These are phyloP conservation scores for Fusarium sp. DNA, from an alignment of 2,329 filamentous ascomycete species.

Conservation along the genomic window DNA sequence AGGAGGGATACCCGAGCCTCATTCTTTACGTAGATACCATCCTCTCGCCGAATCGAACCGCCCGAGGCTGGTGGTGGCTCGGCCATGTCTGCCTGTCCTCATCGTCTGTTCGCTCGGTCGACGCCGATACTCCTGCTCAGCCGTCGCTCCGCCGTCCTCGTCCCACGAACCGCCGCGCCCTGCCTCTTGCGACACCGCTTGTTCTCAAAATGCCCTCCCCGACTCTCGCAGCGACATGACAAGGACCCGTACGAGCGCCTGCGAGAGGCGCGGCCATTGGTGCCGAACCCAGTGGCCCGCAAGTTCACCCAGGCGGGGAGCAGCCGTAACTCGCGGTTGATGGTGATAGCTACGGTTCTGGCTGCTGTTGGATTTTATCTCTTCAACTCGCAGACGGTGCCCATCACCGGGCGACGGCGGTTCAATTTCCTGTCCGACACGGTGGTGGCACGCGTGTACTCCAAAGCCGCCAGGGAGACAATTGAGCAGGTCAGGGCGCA, in stretches of 20 bases:
- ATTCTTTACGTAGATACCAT: neutral
- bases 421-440: conserved; percentile 75
- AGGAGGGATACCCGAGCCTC: neutral
- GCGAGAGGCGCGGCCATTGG: conserved; percentile 48
- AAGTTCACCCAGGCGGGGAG: conserved; percentile 44
- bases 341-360: conserved; percentile 55
- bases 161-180: conserved; percentile 7
- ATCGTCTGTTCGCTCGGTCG: conserved; percentile 32
- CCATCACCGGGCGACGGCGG: conserved; percentile 75
- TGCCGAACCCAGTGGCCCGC: conserved; percentile 42
- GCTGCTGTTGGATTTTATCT: conserved; percentile 71
- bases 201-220: conserved; percentile 39
- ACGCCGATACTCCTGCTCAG: neutral
- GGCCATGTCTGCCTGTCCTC: conserved; percentile 29
- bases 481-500: conserved; percentile 65
- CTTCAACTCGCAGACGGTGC: conserved; percentile 77
- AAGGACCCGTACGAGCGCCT: conserved; percentile 44
- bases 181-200: conserved; percentile 23
- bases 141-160: conserved; percentile 6
- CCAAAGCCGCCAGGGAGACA: conserved; percentile 51
- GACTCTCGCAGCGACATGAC: conserved; percentile 28
- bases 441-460: conserved; percentile 61
- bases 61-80: neutral
- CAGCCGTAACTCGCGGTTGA: conserved; percentile 47
- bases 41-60: neutral